Percentiles rank a stretch among this genome's conserved stretches.
phyloP scores from a whole-genome alignment of 441 rosid species.

The Raphanus hybrid region DNA sequence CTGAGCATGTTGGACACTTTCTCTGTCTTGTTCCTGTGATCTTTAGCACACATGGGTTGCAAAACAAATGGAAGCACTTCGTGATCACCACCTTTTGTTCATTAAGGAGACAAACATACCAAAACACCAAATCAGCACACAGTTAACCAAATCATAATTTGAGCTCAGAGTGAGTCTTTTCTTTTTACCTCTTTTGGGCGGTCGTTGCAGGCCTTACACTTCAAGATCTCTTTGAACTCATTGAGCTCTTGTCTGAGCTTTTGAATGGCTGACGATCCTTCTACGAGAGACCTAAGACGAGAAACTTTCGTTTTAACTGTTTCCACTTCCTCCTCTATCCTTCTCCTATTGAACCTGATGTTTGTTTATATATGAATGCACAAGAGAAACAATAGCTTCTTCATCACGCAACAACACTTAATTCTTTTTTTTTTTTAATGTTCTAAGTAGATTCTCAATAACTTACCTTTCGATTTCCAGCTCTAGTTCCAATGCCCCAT shows the following conservation, averaged over 20 bases:
- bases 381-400: slow-evolving; percentile 9
- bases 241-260: slow-evolving; percentile 83
- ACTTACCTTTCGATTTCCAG: slow-evolving; percentile 80
- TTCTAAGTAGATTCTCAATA: background rate
- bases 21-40: slow-evolving; percentile 75
- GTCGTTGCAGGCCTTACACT: slow-evolving; percentile 89
- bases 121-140: slow-evolving; percentile 15
- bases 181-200: slow-evolving; percentile 85
- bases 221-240: slow-evolving; percentile 89
- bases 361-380: slow-evolving; percentile 4
- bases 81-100: slow-evolving; percentile 91
- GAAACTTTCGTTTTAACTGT: slow-evolving; percentile 66
- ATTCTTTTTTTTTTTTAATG: background rate
- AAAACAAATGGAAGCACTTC: slow-evolving; percentile 94
- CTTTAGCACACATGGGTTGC: slow-evolving; percentile 85
- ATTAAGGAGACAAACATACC: background rate
- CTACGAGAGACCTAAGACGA: slow-evolving; percentile 62
- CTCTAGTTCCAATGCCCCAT: slow-evolving; percentile 63
- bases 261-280: slow-evolving; percentile 72
- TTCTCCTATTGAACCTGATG: slow-evolving; percentile 76
- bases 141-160: background rate
- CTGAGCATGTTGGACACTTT: slow-evolving; percentile 85
- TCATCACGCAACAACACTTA: slow-evolving; percentile 16
- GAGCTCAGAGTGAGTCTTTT: background rate
- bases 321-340: slow-evolving; percentile 82